Base-by-base conservation (phyloP, 164 flowering plant species). In the Buxus sempervirens region DNA sequence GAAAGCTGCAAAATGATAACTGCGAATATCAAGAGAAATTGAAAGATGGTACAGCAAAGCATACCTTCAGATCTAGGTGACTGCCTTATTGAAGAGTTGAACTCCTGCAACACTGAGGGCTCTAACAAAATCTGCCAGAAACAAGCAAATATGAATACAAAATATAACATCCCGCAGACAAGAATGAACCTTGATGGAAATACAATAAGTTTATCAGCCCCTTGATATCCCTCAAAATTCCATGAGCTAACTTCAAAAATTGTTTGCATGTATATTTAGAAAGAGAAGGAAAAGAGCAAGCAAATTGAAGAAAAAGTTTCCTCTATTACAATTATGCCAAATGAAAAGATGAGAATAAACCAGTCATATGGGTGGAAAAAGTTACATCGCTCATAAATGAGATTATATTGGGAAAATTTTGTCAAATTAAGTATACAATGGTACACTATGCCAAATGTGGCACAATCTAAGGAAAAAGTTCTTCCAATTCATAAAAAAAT, bases 61-160 rank as follows among this genome's bases (percentile, higher is more conserved):
- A 53, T 64, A 73, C 76, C 76, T 63, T 69, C 57, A 53, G 57
- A 63, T 53, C 27, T 20, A 64, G 41, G 32, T 14, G 65, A 63
- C 26, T 58, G 55, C 38, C 22, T 54, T 20, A 62, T 14, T 5
- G 58, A 51, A 54, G 69, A 59, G 60, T 58, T 55, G 62, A 68
- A 36, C 21, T 38, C 69, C 9, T 57, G 61, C 38, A 15, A 22
- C 22, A 62, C 69, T 41, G 66, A 59, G 26, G 24, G 14, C 55
- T 60, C 69, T 4, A 56, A 6, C 28, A 54, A 28, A 59, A 73
- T 54, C 76, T 73, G 65, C 32, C 18, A 36, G 58, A 68, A 60
- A 38, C 21, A 57, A 21, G 62, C 2, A 16, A 53, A 64, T 22
- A 58, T 41, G 19, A 28, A 27, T n/a, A 66, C 60, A n/a, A 62